phyloP scores from a whole-genome alignment of 768 basidiomycete genomes.

The Naganishia onofrii region DNA sequence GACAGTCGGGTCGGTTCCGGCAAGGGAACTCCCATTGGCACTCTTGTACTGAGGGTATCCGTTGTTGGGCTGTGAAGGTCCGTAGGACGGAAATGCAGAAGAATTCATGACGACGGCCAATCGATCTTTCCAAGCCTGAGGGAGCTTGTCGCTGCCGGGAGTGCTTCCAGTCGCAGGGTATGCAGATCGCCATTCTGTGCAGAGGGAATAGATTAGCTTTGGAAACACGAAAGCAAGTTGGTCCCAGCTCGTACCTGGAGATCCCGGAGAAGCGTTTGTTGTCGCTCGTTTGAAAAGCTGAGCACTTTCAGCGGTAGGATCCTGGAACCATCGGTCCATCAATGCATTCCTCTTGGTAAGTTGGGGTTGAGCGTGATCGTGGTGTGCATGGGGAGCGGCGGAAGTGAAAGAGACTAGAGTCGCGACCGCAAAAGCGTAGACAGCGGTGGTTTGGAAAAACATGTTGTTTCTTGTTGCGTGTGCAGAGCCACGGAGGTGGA shows the following conservation, averaged over 20 bases:
- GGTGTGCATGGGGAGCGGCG: conserved; percentile 17
- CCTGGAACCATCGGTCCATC: conserved; percentile 27
- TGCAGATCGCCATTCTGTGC: conserved; percentile 63
- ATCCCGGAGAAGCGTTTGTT: conserved; percentile 1
- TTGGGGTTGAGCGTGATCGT: conserved; percentile 8
- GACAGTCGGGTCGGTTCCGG: conserved; percentile 56
- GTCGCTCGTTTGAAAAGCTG: conserved; percentile 28
- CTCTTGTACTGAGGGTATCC: conserved; percentile 46
- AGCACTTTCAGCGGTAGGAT: conserved; percentile 18
- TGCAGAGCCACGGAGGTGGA: neutral
- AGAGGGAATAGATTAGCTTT: neutral
- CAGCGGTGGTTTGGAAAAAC: conserved; percentile 10
- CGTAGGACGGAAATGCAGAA: conserved; percentile 26
- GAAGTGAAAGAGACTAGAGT: neutral
- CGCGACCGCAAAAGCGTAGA: neutral
- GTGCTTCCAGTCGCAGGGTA: conserved; percentile 59
- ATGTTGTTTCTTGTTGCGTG: neutral
- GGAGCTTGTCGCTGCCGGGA: conserved; percentile 60
- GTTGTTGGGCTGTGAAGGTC: conserved; percentile 52
- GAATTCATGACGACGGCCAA: conserved; percentile 60
- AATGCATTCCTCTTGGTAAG: conserved; percentile 1
- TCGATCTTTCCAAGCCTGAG: conserved; percentile 69
- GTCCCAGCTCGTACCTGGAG: neutral
- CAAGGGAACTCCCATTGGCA: conserved; percentile 39
- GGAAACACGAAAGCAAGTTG: neutral